phyloP scores from a whole-genome alignment of 441 rosid genomes.

The Daphne laureola region DNA sequence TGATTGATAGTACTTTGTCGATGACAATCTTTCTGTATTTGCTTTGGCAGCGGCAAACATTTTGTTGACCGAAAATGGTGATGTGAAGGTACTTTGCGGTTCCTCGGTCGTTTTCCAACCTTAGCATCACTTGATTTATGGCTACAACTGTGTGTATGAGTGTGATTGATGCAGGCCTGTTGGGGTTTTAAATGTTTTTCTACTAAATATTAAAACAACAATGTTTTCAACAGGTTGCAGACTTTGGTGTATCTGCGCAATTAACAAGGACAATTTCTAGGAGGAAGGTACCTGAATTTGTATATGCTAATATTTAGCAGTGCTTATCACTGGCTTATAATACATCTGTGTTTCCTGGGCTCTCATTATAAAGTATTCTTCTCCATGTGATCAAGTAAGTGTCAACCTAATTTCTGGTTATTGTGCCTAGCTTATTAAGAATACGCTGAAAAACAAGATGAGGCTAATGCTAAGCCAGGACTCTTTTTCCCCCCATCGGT shows the following conservation, averaged over 20 bases:
- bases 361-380: too few species aligned
- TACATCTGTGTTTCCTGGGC: too few species aligned
- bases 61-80: constrained; percentile 89
- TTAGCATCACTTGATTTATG: not conserved
- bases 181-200: constrained; percentile 6
- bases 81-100: constrained; percentile 75
- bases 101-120: constrained; percentile 11
- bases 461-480: too few species aligned
- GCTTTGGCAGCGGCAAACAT: constrained; percentile 90
- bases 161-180: not conserved
- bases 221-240: constrained; percentile 75
- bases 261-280: constrained; percentile 91
- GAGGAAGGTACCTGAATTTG: constrained; percentile 69
- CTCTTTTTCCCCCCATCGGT: too few species aligned
- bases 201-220: constrained; percentile 19
- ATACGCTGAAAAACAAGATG: too few species aligned
- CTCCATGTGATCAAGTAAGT: too few species aligned
- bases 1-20: constrained; percentile 13
- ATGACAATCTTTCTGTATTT: constrained; percentile 19
- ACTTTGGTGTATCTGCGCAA: constrained; percentile 98
- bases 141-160: constrained; percentile 7
- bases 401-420: too few species aligned
- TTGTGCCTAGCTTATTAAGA: too few species aligned
- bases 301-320: too few species aligned
- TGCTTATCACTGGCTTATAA: too few species aligned